Base-by-base conservation (phyloP, 129 eudicot genomes). In the Scalesia atractyloides region DNA sequence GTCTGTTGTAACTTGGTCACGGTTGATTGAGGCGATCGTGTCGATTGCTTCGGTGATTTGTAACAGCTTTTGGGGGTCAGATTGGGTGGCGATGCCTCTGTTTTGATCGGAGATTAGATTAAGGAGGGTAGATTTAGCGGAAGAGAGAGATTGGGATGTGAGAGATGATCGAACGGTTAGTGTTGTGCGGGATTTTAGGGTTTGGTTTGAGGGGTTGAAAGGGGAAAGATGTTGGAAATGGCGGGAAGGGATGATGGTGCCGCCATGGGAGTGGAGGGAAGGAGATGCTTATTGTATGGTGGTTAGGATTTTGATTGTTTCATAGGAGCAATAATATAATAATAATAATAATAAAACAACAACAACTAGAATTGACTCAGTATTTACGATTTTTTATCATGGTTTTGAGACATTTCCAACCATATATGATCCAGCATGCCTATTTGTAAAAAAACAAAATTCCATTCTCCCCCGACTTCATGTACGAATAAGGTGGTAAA, bases 51-150 rank as follows among this genome's bases (percentile, higher is more conserved):
- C 79, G 76, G 83, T 69, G 62, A 93, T 90, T 24, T 85, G 85
- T 2, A 83, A 75, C 30, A 91, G 96, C 68, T 70, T 79, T 48
- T 79, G 74, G 43, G 92, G 88, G 78, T 93, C 77, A 24, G 82
- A 78, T 77, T 89, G 98, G 76, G 98, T 89, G 50, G 74, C 62
- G 70, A 93, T 82, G 81, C 98, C 98, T 63, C 97, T 83, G 76
- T 85, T 81, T 72, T 90, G 97, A 76, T 90, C 90, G 73, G 97
- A 79, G 73, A 89, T 89, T 10, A 93, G 84, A 70, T 73, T 19
- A 41, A 93, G 86, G 72, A 93, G 96, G 72, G 74, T 73, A 68
- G 79, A 71, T 84, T 84, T 92, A 49, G 93, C 81, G 60, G 91
- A 78, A 53, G 94, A 67, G 79, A 72, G 82, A 7, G 96, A 78